Evolutionary conservation across 192 early-diverging fungal genomes (phyloP), one percentile per base, ranked within the genome.

Genomic region (Rhizophagus clarus): DNA sequence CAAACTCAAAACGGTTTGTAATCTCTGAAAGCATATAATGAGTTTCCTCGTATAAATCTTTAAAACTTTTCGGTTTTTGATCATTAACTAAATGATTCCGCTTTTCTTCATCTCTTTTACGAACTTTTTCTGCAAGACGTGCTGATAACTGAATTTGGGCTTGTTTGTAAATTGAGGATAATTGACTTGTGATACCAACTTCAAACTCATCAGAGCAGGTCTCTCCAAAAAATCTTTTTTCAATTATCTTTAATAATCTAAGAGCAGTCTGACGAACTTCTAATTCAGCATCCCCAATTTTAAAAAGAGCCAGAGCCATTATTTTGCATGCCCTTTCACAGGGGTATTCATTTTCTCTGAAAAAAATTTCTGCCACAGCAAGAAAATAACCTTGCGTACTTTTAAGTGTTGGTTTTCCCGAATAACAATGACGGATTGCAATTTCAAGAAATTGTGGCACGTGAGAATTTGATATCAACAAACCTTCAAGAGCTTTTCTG

Each of bases 81-180:
- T 40, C 34, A 70, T 17, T 72, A n/a, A 49, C 4, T 14, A 34
- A 37, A 56, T n/a, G 20, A 12, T 24, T 71, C 26, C 29, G 20
- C 61, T 60, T 79, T 31, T 71, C 68, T 56, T 79, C 69, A 7
- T 79, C 77, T 56, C 69, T 49, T 61, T 79, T 79, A 34, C 77
- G 47, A 22, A 80, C 77, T n/a, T 83, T 89, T 32, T 88, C 83
- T 8, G 95, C 94, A 9, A 96, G 76, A 7, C 92, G 82, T 1
- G 91, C 84, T 0, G 94, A 96, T 20, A 94, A 81, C 4, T 88
- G 81, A 34, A 89, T 85, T 83, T 96, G 95, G 1, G 93, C 90
- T 80, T 92, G 88, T 47, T 95, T 94, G 84, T 95, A 96, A 26
- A 96, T 90, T 9, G 90, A 87, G 0, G 95, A 92, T 56, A 96